Percentiles rank a stretch among this genome's conserved stretches.
phyloP scores from a whole-genome alignment of 768 basidiomycete species.

The Kwoniella botswanensis region DNA sequence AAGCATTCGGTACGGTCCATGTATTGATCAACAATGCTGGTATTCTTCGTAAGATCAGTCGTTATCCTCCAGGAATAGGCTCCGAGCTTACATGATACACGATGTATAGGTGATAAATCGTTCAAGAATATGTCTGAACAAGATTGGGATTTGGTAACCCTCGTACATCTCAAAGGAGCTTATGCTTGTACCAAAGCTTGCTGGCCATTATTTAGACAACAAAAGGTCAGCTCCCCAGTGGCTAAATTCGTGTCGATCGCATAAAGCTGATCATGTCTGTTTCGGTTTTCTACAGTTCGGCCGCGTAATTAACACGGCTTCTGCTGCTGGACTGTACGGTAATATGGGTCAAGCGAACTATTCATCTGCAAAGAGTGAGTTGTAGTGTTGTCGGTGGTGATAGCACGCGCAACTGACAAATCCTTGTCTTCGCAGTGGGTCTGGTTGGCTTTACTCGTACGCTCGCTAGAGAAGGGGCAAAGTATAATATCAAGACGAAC shows the following conservation, averaged over 20 bases:
- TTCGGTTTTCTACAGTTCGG: slow-evolving; percentile 67
- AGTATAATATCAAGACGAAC: slow-evolving; percentile 83
- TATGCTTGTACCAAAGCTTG: slow-evolving; percentile 91
- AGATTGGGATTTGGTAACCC: slow-evolving; percentile 86
- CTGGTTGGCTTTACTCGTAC: slow-evolving; percentile 91
- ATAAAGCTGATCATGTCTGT: no score
- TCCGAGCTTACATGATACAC: background rate
- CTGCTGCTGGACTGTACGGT: slow-evolving; percentile 91
- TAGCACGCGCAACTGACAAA: slow-evolving; percentile 2
- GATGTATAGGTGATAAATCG: slow-evolving; percentile 58
- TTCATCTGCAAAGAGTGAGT: slow-evolving; percentile 83
- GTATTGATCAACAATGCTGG: slow-evolving; percentile 93
- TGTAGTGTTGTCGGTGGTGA: background rate
- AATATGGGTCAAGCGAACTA: slow-evolving; percentile 98
- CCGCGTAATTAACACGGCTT: slow-evolving; percentile 90
- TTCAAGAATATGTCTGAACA: slow-evolving; percentile 96
- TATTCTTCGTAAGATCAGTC: slow-evolving; percentile 62
- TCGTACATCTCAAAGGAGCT: slow-evolving; percentile 92
- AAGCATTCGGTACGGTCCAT: slow-evolving; percentile 71
- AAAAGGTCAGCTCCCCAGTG: slow-evolving; percentile 49
- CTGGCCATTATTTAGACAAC: slow-evolving; percentile 85
- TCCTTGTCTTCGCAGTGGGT: slow-evolving; percentile 64
- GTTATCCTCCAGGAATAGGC: background rate
- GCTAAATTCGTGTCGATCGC: background rate
- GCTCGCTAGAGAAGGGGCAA: slow-evolving; percentile 86